Percentiles rank a stretch among this genome's conserved stretches.
phyloP scores from a whole-genome alignment of 2,329 filamentous ascomycete species.

The Purpureocillium lavendulum region DNA sequence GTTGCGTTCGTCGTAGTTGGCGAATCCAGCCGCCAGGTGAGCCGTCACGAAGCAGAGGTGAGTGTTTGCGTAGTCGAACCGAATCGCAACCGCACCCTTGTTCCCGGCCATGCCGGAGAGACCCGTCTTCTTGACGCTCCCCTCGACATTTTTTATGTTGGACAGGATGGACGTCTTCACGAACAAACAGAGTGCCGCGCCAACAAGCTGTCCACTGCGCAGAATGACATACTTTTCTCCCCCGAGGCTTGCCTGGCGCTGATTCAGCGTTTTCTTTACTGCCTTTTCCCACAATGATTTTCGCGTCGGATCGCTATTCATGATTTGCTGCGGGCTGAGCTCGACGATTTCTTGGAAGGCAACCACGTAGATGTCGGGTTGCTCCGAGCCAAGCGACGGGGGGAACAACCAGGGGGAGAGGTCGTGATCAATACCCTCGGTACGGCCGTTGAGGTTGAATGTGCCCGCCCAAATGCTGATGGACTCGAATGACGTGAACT shows the following conservation, averaged over 20 bases:
- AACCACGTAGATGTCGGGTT: slow-evolving; percentile 80
- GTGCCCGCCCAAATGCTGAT: slow-evolving; percentile 83
- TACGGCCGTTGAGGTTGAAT: slow-evolving; percentile 90
- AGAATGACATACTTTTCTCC: slow-evolving; percentile 81
- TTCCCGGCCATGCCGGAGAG: slow-evolving; percentile 97
- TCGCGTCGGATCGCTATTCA: slow-evolving; percentile 89
- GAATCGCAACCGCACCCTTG: slow-evolving; percentile 93
- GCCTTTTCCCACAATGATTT: slow-evolving; percentile 81
- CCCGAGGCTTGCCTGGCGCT: slow-evolving; percentile 53
- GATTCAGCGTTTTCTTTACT: slow-evolving; percentile 70
- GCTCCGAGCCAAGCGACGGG: slow-evolving; percentile 41
- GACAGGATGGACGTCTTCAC: slow-evolving; percentile 69
- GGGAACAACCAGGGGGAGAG: slow-evolving; percentile 82
- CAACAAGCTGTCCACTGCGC: slow-evolving; percentile 87
- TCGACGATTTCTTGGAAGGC: slow-evolving; percentile 99
- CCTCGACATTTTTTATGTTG: slow-evolving; percentile 93
- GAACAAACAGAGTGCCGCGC: slow-evolving; percentile 86
- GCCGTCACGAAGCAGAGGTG: slow-evolving; percentile 93
- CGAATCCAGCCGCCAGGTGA: slow-evolving; percentile 90
- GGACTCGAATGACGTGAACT: slow-evolving; percentile 66
- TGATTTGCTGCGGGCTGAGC: slow-evolving; percentile 93
- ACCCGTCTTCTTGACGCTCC: slow-evolving; percentile 86
- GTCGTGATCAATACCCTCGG: slow-evolving; percentile 68
- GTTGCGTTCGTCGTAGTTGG: slow-evolving; percentile 94
- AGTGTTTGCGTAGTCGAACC: slow-evolving; percentile 89